Conservation (phyloP, 2,329 filamentous ascomycete genomes). For the Passalora sequoiae region DNA sequence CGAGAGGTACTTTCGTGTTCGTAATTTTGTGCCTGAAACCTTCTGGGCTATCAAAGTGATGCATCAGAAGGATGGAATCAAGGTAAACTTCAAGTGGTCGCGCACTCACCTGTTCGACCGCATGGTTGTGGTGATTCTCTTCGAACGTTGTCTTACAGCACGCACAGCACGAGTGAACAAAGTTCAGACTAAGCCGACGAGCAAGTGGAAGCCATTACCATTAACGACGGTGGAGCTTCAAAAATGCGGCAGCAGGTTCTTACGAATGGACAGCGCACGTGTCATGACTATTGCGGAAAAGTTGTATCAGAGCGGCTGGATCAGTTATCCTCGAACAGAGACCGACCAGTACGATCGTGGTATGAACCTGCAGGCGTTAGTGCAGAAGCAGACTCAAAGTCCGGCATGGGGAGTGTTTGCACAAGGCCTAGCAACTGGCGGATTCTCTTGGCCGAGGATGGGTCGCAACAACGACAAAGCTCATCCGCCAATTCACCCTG, state of each 20-base stretch:
- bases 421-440: conserved; percentile 65
- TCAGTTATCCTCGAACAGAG: conserved; percentile 95
- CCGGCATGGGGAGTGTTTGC: conserved; percentile 74
- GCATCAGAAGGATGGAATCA: conserved; percentile 69
- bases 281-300: conserved; percentile 83
- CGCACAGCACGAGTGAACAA: conserved; percentile 75
- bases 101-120: conserved; percentile 83
- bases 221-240: conserved; percentile 94
- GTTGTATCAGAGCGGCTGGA: conserved; percentile 90
- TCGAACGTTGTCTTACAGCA: conserved; percentile 75
- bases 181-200: conserved; percentile 84
- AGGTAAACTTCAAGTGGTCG: conserved; percentile 79
- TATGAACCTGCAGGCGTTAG: conserved; percentile 74
- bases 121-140: conserved; percentile 71
- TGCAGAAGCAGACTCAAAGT: conserved; percentile 78
- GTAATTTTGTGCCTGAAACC: conserved; percentile 84
- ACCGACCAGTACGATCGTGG: conserved; percentile 91
- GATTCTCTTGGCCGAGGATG: conserved; percentile 73
- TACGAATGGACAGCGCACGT: conserved; percentile 84
- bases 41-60: conserved; percentile 91
- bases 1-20: conserved; percentile 87
- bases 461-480: conserved; percentile 92
- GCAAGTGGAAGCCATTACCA: conserved; percentile 88
- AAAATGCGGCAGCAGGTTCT: conserved; percentile 84
- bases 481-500: conserved; percentile 93